These are phyloP conservation scores for Avicennia marina DNA, from an alignment of 257 asterid genomes.

Conservation along the genomic window DNA sequence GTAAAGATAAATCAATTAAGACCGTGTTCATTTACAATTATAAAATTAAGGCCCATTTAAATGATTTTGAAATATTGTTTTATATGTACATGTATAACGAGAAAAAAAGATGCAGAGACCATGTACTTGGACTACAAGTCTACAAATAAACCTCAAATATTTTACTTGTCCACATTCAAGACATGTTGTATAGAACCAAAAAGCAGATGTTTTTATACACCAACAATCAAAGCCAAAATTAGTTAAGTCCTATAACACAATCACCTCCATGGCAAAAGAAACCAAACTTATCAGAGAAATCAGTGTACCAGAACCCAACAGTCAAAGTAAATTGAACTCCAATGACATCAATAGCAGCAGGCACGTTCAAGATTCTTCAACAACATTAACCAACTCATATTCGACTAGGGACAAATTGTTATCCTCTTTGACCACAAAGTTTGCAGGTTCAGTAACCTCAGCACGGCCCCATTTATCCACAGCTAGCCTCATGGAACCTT, in stretches of 20 bases:
- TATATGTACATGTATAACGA: too few species aligned
- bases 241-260: conserved; percentile 33
- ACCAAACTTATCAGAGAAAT: conserved; percentile 30
- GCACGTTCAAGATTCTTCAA: conserved; percentile 42
- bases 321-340: conserved; percentile 21
- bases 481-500: conserved; percentile 75
- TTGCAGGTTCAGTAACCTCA: conserved; percentile 64
- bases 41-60: too few species aligned
- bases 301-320: conserved; percentile 45
- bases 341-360: conserved; percentile 19
- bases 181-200: conserved; percentile 7
- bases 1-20: too few species aligned
- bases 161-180: conserved; percentile 26
- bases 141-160: background rate
- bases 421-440: conserved; percentile 66
- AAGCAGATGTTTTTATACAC: conserved; percentile 26
- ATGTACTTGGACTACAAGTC: background rate
- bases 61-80: too few species aligned
- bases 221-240: conserved; percentile 30
- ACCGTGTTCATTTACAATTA: too few species aligned
- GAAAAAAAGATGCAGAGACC: background rate
- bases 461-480: conserved; percentile 85
- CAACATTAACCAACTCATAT: conserved; percentile 72
- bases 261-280: conserved; percentile 18
- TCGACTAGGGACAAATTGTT: conserved; percentile 72